Conservation (phyloP, 495 filamentous ascomycete species). For the Rostrohypoxylon terebratum region DNA sequence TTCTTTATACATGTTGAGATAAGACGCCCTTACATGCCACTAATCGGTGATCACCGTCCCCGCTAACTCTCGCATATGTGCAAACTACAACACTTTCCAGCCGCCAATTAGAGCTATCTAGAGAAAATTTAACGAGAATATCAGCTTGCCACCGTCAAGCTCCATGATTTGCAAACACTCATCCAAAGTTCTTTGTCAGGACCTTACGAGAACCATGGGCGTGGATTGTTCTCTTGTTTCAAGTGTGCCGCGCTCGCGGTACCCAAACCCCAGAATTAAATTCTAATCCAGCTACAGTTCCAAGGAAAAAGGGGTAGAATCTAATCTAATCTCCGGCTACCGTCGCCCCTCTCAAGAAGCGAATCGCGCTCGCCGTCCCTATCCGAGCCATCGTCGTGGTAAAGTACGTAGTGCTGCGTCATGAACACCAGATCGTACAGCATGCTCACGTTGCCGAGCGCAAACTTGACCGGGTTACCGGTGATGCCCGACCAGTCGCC, state of each 20-base stretch:
- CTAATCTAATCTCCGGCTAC: conserved; percentile 52
- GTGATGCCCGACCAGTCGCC: conserved; percentile 88
- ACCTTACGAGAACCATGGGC: too few species aligned
- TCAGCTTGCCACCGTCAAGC: background rate
- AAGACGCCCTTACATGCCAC: background rate
- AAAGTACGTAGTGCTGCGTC: conserved; percentile 86
- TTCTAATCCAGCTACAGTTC: background rate
- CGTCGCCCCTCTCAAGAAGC: conserved; percentile 51
- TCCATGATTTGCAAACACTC: background rate
- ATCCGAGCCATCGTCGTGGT: conserved; percentile 54
- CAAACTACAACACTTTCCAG: background rate
- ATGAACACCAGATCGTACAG: conserved; percentile 90
- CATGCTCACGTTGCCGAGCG: conserved; percentile 83
- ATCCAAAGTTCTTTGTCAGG: background rate
- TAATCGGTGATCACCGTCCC: background rate
- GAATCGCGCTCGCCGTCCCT: conserved; percentile 53
- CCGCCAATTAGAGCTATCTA: background rate
- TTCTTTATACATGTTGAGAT: background rate
- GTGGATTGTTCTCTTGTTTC: background rate
- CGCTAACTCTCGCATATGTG: background rate
- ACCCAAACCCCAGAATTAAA: background rate
- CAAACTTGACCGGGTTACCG: conserved; percentile 92
- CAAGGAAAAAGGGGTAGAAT: background rate
- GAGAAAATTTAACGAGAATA: background rate
- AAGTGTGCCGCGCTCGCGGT: background rate